Evolutionary conservation across 129 eudicot genomes (phyloP).

Genomic region (Tagetes patula): DNA sequence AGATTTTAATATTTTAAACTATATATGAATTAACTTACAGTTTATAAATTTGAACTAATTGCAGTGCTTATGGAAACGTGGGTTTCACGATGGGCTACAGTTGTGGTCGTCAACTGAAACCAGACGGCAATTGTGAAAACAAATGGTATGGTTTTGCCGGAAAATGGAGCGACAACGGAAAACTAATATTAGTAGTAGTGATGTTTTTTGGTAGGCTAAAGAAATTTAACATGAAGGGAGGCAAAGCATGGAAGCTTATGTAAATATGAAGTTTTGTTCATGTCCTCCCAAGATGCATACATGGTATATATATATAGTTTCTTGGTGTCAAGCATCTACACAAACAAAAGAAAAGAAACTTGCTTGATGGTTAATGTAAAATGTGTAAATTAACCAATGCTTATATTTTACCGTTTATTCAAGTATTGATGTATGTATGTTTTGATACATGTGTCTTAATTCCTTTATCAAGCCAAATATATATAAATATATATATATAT

Average conservation of each 20-base stretch:
- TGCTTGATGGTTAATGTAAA: neutral
- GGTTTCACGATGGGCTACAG: conserved; percentile 85
- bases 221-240: conserved; percentile 73
- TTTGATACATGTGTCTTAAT: no score
- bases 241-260: conserved; percentile 76
- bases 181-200: conserved; percentile 58
- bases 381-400: no score
- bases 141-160: conserved; percentile 82
- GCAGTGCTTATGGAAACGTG: conserved; percentile 90
- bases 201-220: conserved; percentile 92
- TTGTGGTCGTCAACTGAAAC: conserved; percentile 48
- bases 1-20: neutral
- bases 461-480: no score
- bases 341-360: neutral
- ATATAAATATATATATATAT: no score
- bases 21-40: neutral
- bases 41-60: neutral
- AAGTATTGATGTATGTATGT: no score
- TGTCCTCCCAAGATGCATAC: conserved; percentile 14
- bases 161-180: conserved; percentile 75
- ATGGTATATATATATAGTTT: neutral
- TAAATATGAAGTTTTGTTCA: conserved; percentile 25
- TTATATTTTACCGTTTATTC: no score
- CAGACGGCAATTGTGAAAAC: conserved; percentile 45
- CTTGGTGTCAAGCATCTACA: conserved; percentile 13